phyloP scores from a whole-genome alignment of 495 filamentous ascomycete species.

The Aspergillus haitiensis region DNA sequence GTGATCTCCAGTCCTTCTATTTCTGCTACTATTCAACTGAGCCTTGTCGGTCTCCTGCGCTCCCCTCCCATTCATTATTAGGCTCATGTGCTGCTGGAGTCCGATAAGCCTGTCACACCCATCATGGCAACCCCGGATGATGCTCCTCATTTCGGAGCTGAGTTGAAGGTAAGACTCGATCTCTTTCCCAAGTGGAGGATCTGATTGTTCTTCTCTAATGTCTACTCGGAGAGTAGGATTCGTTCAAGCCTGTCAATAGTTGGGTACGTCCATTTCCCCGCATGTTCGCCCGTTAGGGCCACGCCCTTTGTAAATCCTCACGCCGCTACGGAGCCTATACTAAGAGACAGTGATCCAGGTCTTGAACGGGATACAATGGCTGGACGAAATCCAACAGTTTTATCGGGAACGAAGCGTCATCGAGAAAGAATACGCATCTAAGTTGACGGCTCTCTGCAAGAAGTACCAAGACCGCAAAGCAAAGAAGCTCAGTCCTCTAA shows the following conservation, averaged over 20 bases:
- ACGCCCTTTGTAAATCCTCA: slow-evolving; percentile 20
- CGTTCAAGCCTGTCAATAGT: slow-evolving; percentile 87
- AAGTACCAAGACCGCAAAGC: slow-evolving; percentile 97
- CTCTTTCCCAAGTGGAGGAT: not conserved
- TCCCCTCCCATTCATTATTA: slow-evolving; percentile 1
- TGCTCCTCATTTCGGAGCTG: slow-evolving; percentile 79
- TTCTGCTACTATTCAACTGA: not conserved
- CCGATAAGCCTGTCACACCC: slow-evolving; percentile 12
- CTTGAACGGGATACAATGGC: slow-evolving; percentile 82
- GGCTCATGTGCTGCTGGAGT: slow-evolving; percentile 23
- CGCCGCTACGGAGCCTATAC: slow-evolving; percentile 24
- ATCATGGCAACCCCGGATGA: slow-evolving; percentile 74
- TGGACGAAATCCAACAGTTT: slow-evolving; percentile 95
- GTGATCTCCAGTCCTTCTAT: not conserved
- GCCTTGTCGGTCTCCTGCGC: slow-evolving; percentile 2
- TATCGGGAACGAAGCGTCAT: slow-evolving; percentile 91
- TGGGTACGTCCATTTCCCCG: slow-evolving; percentile 61
- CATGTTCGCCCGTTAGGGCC: slow-evolving; percentile 23
- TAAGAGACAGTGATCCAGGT: slow-evolving; percentile 52
- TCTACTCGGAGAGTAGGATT: slow-evolving; percentile 60
- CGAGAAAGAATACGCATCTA: slow-evolving; percentile 93
- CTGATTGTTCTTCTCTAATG: not conserved
- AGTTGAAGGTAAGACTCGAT: slow-evolving; percentile 70
- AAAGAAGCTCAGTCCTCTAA: slow-evolving; percentile 82
- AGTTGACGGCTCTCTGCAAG: slow-evolving; percentile 81